Evolutionary conservation across 1,139 yeast genomes (phyloP), one percentile per base, ranked within the genome.

Genomic region (Yamadazyma conglobata): DNA sequence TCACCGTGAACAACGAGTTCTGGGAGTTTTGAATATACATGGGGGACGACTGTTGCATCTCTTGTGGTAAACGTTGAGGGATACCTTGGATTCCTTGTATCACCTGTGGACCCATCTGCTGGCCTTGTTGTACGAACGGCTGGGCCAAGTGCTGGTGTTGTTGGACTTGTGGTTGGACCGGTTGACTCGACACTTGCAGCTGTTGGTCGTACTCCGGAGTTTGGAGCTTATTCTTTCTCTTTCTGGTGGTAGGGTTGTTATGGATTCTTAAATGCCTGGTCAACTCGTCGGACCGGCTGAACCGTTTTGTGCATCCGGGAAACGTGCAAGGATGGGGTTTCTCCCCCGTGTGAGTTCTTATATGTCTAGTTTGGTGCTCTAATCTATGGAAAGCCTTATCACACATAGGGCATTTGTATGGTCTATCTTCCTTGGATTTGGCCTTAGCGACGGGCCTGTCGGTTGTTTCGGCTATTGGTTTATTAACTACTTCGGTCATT

Each of bases 241-340:
- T 54, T 31, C 72, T 56, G 12, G 73, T 62, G 31, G 58, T 52
- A 7, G 77, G 75, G 44, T 75, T 77, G 29, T 75, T 77, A 52
- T 79, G 87, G 31, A 77, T 77, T 36, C 82, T 60, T 38, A 72
- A 60, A 52, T 79, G 89, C 42, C 87, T 65, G 9, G 86, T 80
- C 40, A 81, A 58, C 43, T 82, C 87, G 43, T 81, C 86, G 26
- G 79, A 65, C 39, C 89, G 62, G 35, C 80, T 72, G 53, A 82
- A 82, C 39, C 77, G 64, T 54, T 81, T 81, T 25, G 66, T 50
- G 52, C 91, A 83, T 6, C 80, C 80, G 3, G 83, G 77, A 39
- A 64, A 78, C 18, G 77, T 72, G 55, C 93, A 83, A 15, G 71
- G 75, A 51, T 81, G 86, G 9, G 91, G 91, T 44, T 83, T 78